phyloP scores from a whole-genome alignment of 2,329 filamentous ascomycete species.

The Colletotrichum coccodes region DNA sequence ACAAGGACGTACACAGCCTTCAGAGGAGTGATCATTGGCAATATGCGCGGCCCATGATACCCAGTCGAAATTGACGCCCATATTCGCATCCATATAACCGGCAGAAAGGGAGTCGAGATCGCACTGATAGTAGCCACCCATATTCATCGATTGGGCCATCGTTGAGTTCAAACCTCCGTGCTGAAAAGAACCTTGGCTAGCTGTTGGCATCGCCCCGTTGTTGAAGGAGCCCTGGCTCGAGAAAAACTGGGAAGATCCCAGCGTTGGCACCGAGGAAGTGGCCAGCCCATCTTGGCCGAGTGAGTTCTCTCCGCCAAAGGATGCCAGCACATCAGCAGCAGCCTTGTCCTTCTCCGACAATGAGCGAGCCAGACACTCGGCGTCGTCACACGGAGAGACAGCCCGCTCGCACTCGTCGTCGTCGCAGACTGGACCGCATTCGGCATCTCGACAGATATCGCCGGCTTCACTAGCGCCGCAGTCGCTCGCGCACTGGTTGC shows the following conservation, averaged over 20 bases:
- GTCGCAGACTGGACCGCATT: constrained; percentile 50
- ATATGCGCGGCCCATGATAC: constrained; percentile 38
- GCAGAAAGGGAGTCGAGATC: not conserved
- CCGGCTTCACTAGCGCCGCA: constrained; percentile 44
- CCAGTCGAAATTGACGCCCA: not conserved
- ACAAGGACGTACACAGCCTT: constrained; percentile 33
- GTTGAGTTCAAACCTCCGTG: not conserved
- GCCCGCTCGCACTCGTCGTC: constrained; percentile 51
- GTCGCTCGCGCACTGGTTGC: constrained; percentile 46
- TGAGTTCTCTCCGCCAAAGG: not conserved
- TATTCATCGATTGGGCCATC: constrained; percentile 5
- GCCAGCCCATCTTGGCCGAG: not conserved
- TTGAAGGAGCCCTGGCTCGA: not conserved
- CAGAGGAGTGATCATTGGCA: constrained; percentile 39
- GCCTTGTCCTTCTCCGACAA: constrained; percentile 10
- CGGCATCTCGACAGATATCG: constrained; percentile 48
- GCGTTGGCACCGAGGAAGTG: not conserved
- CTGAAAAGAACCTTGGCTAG: not conserved
- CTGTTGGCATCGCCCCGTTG: not conserved
- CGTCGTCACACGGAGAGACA: constrained; percentile 47
- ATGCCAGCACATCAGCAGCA: constrained; percentile 13
- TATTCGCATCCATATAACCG: not conserved
- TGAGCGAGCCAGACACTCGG: constrained; percentile 40
- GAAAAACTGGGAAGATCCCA: constrained; percentile 1
- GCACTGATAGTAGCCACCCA: not conserved